Conservation (phyloP, 495 filamentous ascomycete genomes). For the Penicillium simplicissimum region DNA sequence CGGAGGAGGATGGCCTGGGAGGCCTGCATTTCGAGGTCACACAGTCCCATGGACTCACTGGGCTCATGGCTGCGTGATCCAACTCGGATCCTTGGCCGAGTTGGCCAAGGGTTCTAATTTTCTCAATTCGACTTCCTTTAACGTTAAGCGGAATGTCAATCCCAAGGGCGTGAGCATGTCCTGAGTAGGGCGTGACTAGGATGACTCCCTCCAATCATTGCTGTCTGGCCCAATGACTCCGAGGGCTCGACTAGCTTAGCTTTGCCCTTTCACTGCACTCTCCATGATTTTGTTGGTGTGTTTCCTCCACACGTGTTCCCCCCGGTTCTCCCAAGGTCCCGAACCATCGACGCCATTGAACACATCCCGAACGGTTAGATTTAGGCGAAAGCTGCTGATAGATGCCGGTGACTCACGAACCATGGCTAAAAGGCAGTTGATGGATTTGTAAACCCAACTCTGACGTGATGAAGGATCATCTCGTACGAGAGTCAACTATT, state of each 20-base stretch:
- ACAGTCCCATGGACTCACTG: not conserved
- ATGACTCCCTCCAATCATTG: conserved; percentile 14
- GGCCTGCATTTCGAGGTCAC: not conserved
- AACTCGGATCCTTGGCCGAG: conserved; percentile 1
- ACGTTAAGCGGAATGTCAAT: conserved; percentile 30
- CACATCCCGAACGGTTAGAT: not conserved
- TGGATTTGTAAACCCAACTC: conserved; percentile 14
- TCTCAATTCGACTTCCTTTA: conserved; percentile 3
- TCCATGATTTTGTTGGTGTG: not conserved
- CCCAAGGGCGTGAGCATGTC: conserved; percentile 29
- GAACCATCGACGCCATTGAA: not conserved
- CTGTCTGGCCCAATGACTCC: not conserved
- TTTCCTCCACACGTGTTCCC: not conserved
- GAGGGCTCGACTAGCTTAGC: not conserved
- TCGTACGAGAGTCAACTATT: no score
- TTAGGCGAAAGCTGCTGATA: not conserved
- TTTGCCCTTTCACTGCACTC: not conserved
- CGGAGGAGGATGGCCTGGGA: not conserved
- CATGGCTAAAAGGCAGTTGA: not conserved
- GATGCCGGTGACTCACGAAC: conserved; percentile 3
- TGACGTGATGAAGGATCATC: conserved; percentile 1
- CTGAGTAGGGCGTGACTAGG: conserved; percentile 8
- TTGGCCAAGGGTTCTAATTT: conserved; percentile 1
- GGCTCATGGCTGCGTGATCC: not conserved
- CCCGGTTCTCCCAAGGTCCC: not conserved